Percentiles rank a stretch among this genome's conserved stretches.
phyloP scores from a whole-genome alignment of 805 yeast genomes.

The Priceomyces melissophilus region DNA sequence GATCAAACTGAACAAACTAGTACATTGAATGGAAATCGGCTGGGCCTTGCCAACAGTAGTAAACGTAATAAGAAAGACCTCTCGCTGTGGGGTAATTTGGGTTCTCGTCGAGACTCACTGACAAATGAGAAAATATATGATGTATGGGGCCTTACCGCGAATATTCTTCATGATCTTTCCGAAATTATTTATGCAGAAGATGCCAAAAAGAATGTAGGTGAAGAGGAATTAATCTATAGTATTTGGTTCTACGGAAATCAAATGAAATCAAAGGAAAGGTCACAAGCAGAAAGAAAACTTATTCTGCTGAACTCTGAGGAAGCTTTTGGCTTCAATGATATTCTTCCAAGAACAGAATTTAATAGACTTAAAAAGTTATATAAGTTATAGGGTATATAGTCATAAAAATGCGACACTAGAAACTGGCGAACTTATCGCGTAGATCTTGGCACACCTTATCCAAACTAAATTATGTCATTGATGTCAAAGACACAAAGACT shows the following conservation, averaged over 20 bases:
- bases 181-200: conserved; percentile 40
- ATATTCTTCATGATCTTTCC: conserved; percentile 70
- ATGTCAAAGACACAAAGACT: neutral
- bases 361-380: conserved; percentile 41
- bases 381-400: conserved; percentile 12
- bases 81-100: conserved; percentile 36
- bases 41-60: neutral
- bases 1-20: conserved; percentile 10
- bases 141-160: conserved; percentile 83
- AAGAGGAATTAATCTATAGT: conserved; percentile 63
- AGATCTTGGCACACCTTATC: no score
- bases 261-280: conserved; percentile 45
- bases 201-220: conserved; percentile 41
- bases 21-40: conserved; percentile 4
- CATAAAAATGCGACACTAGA: neutral
- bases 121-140: conserved; percentile 54
- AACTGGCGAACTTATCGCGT: no score
- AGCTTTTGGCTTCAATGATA: conserved; percentile 41
- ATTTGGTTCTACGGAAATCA: conserved; percentile 53
- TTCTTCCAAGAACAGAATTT: conserved; percentile 44
- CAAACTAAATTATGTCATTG: neutral
- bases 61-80: conserved; percentile 12
- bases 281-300: conserved; percentile 53
- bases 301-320: conserved; percentile 28
- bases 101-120: conserved; percentile 33